These are phyloP conservation scores for Selaginella moellendorffii DNA, from an alignment of 75 land plant species.

Conservation along the genomic window DNA sequence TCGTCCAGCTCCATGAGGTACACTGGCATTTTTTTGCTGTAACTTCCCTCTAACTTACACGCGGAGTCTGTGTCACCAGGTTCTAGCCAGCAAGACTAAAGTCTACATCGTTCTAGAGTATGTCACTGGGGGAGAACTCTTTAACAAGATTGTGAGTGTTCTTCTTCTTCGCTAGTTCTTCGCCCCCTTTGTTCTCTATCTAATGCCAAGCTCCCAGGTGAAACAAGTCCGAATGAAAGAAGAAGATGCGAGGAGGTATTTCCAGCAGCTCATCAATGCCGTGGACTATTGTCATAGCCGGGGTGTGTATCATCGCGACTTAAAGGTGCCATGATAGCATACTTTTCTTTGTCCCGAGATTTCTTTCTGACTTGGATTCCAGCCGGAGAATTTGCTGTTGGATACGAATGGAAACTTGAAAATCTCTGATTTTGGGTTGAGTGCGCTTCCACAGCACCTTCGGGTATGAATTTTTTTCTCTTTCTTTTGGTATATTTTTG, in stretches of 20 bases:
- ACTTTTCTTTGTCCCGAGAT: neutral
- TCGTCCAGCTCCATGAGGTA: constrained; percentile 53
- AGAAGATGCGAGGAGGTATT: neutral
- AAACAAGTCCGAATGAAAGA: neutral
- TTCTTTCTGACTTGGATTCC: too few relatives aligned
- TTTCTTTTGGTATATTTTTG: neutral
- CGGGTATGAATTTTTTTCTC: neutral
- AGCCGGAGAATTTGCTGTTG: neutral
- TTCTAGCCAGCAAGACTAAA: constrained; percentile 14
- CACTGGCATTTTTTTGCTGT: neutral
- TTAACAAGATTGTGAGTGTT: constrained; percentile 8
- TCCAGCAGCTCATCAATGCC: neutral
- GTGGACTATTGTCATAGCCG: neutral
- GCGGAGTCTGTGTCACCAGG: neutral
- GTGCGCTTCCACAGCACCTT: neutral
- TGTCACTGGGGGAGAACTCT: constrained; percentile 12
- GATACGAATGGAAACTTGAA: neutral
- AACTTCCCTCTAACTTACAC: neutral
- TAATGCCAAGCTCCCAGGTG: too few relatives aligned
- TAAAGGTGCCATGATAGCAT: neutral
- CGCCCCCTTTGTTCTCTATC: too few relatives aligned
- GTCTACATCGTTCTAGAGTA: constrained; percentile 13
- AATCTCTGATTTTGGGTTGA: neutral
- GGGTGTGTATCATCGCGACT: neutral
- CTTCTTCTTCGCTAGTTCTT: too few relatives aligned